Base-by-base conservation (phyloP, 2,329 filamentous ascomycete species). In the Endothia cerciana region DNA sequence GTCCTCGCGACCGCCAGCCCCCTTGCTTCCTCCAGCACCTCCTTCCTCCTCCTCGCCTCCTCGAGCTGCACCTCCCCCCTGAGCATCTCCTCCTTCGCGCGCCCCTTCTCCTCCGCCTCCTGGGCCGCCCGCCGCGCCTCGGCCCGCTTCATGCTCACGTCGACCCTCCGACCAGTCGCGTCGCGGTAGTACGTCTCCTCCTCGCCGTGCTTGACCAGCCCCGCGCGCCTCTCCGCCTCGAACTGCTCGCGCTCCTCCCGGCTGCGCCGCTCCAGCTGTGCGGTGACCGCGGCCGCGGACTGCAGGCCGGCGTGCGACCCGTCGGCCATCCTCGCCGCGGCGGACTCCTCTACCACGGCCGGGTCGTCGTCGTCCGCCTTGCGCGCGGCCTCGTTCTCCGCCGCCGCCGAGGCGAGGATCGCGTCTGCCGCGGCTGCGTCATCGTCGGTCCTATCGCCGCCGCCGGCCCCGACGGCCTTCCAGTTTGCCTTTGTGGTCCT, bases 141-240 rank as follows among this genome's bases (percentile, higher is more conserved):
- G 25, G 93, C 94, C 30, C 94, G 87, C 77, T 92, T 93, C 91
- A 97, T 92, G 22, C 90, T 89, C 30, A 98, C 87, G 74, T 99
- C 97, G 69, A 99, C 94, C 64, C 97, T 89, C n/a, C 94, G 87
- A 15, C 95, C 95, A 3, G 91, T 95, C 13, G 96, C 95, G 78
- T 99, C 95, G 72, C 95, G 91, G 76, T 98, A 97, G 30, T 97
- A 93, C 0, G 94, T 97, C 78, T 97, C 93, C 76, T 80, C 65
- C 79, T 82, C 41, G 72, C 85, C 86, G 30, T 82, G 25, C 66
- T 68, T 55, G 64, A 40, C 49, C 56, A 80, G 17, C 79, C 79
- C n/a, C 77, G 77, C 53, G 47, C 71, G 72, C 40, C 70, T 65
- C 61, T 74, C 69, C 7, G 63, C 65, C 56, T 75, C 76, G 41